phyloP scores from a whole-genome alignment of 2,329 filamentous ascomycete species.

The Fusarium irregulare region DNA sequence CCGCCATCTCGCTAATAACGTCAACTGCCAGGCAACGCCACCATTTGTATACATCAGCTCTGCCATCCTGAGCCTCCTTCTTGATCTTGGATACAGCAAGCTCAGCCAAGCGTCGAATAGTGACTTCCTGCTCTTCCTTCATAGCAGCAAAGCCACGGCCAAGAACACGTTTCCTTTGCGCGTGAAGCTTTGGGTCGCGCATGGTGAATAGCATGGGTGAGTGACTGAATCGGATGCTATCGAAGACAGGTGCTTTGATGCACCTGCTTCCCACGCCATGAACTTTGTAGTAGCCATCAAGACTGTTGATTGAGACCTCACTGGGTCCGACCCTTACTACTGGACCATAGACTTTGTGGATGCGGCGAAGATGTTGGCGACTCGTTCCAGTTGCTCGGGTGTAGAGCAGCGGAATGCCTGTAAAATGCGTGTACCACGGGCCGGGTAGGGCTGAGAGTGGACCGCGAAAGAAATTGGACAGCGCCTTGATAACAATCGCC shows the following conservation, averaged over 20 bases:
- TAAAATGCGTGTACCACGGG: conserved; percentile 11
- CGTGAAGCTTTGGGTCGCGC: conserved; percentile 10
- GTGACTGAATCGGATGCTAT: conserved; percentile 14
- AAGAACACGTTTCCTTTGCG: background rate
- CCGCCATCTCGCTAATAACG: conserved; percentile 9
- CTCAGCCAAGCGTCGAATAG: background rate
- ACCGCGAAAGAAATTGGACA: background rate
- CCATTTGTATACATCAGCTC: conserved; percentile 18
- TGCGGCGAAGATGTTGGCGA: conserved; percentile 1
- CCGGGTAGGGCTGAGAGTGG: conserved; percentile 5
- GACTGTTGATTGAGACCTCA: conserved; percentile 8
- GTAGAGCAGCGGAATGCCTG: background rate
- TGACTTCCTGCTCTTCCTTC: background rate
- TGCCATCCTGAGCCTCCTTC: background rate
- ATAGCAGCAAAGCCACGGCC: background rate
- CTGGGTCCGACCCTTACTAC: background rate
- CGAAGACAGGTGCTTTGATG: conserved; percentile 10
- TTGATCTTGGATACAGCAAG: background rate
- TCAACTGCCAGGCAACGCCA: conserved; percentile 17
- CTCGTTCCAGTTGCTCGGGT: conserved; percentile 6
- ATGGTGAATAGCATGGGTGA: conserved; percentile 12
- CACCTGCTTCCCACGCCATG: conserved; percentile 15
- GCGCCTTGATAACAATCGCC: background rate
- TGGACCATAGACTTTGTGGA: background rate
- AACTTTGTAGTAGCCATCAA: conserved; percentile 17